These are phyloP conservation scores for Phyllosticta paracitricarpa DNA, from an alignment of 2,329 filamentous ascomycete genomes.

Conservation along the genomic window DNA sequence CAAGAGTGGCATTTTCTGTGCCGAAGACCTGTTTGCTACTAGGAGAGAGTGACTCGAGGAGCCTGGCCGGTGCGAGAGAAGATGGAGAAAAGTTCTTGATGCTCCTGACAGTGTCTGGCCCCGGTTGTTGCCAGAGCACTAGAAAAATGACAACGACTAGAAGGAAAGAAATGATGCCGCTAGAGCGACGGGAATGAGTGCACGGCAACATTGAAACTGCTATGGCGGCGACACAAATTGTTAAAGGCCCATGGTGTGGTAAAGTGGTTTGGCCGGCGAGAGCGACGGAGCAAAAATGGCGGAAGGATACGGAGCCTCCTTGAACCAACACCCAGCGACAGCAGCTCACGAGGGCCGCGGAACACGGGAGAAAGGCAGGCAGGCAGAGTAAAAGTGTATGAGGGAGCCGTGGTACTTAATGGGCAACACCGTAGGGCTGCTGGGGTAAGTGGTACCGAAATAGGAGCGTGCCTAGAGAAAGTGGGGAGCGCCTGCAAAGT, in stretches of 20 bases:
- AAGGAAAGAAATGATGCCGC: constrained; percentile 6
- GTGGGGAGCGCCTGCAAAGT: background rate
- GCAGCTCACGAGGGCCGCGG: background rate
- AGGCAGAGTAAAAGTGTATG: background rate
- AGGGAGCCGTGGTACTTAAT: background rate
- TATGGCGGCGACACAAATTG: background rate
- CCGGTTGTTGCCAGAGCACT: constrained; percentile 3
- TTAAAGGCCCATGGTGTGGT: background rate
- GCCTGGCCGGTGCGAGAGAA: background rate
- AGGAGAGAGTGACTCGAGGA: background rate
- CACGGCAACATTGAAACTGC: constrained; percentile 1
- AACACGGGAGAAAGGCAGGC: background rate
- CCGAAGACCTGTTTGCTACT: background rate
- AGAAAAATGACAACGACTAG: background rate
- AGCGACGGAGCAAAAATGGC: background rate
- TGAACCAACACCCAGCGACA: background rate
- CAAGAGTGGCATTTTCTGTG: constrained; percentile 10
- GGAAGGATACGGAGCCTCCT: background rate
- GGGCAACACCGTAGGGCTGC: background rate
- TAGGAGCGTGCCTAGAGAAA: background rate
- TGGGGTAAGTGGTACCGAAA: background rate
- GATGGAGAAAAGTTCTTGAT: background rate
- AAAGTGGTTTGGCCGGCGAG: background rate
- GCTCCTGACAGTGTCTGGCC: background rate
- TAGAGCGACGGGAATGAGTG: constrained; percentile 8